A percentile compares a stretch with the other conserved stretches of the same genome.
These are phyloP conservation scores for Exophiala lecanii-corni DNA, from an alignment of 2,329 filamentous ascomycete genomes.

Conservation along the genomic window DNA sequence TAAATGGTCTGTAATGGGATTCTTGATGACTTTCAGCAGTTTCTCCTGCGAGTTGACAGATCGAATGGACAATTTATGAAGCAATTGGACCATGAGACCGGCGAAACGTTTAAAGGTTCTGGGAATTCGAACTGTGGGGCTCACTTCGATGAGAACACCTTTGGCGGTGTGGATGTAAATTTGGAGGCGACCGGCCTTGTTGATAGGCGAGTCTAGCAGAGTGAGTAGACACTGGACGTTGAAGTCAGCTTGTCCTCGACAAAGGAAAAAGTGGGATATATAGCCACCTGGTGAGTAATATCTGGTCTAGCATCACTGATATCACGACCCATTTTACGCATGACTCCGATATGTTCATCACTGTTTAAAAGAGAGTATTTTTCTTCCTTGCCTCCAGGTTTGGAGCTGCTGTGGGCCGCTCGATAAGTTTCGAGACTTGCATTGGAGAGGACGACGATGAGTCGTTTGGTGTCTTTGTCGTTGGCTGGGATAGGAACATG, in stretches of 20 bases:
- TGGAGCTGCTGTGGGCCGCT: slow-evolving; percentile 64
- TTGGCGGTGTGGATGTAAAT: slow-evolving; percentile 99
- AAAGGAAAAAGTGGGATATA: slow-evolving; percentile 14
- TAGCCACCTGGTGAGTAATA: slow-evolving; percentile 89
- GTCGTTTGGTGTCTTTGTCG: slow-evolving; percentile 84
- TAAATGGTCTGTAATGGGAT: slow-evolving; percentile 94
- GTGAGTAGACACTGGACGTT: slow-evolving; percentile 80
- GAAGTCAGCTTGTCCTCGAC: slow-evolving; percentile 24
- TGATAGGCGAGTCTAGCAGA: slow-evolving; percentile 93
- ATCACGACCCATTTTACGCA: slow-evolving; percentile 99
- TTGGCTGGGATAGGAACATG: slow-evolving; percentile 74
- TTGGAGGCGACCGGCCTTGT: slow-evolving; percentile 95
- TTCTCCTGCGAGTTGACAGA: slow-evolving; percentile 98
- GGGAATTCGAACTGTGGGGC: slow-evolving; percentile 94
- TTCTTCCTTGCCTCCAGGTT: slow-evolving; percentile 69
- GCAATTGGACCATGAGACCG: slow-evolving; percentile 94
- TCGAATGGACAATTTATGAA: slow-evolving; percentile 91
- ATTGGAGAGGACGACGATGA: slow-evolving; percentile 96
- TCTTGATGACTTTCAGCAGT: slow-evolving; percentile 93
- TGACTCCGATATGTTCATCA: slow-evolving; percentile 97
- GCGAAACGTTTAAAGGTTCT: slow-evolving; percentile 99
- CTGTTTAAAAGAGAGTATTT: slow-evolving; percentile 98
- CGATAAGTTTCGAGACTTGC: slow-evolving; percentile 98
- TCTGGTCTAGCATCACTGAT: slow-evolving; percentile 97
- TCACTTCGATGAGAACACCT: slow-evolving; percentile 95